Evolutionary conservation across 805 yeast species (phyloP).

Genomic region (Metschnikowia chrysomelidarum): DNA sequence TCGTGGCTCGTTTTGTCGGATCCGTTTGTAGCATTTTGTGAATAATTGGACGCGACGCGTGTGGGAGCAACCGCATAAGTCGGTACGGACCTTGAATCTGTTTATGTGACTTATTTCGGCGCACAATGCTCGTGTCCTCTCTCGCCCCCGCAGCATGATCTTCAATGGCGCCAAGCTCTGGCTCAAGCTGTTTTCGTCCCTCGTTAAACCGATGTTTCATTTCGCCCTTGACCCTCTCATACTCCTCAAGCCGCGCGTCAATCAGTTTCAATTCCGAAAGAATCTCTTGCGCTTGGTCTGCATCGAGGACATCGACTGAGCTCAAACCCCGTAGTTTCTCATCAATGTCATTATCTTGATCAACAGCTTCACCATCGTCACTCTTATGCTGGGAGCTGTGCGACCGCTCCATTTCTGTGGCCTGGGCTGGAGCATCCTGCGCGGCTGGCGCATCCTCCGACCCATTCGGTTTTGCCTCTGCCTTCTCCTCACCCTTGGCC

Average conservation of each 20-base stretch:
- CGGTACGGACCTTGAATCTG: constrained; percentile 83
- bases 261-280: constrained; percentile 35
- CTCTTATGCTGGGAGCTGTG: constrained; percentile 1
- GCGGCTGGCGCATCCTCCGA: constrained; percentile 5
- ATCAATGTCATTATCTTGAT: constrained; percentile 6
- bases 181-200: constrained; percentile 9
- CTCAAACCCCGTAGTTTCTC: constrained; percentile 22
- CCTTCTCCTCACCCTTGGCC: constrained; percentile 13
- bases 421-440: not conserved
- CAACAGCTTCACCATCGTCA: constrained; percentile 1
- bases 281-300: constrained; percentile 32
- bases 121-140: constrained; percentile 7
- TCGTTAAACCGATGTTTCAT: constrained; percentile 33
- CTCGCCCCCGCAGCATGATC: constrained; percentile 8
- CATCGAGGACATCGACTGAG: constrained; percentile 29
- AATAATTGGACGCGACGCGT: constrained; percentile 75
- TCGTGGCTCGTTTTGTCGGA: constrained; percentile 58
- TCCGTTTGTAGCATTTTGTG: constrained; percentile 65
- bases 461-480: too few relatives aligned
- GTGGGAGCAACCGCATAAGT: constrained; percentile 76
- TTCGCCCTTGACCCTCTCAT: constrained; percentile 34
- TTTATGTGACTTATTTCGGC: constrained; percentile 40
- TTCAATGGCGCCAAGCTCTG: constrained; percentile 9
- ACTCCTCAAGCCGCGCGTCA: constrained; percentile 36
- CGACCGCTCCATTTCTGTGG: not conserved